Evolutionary conservation across 2,329 filamentous ascomycete species (phyloP), one percentile per base, ranked within the genome.

Genomic region (Fusarium xylarioides): DNA sequence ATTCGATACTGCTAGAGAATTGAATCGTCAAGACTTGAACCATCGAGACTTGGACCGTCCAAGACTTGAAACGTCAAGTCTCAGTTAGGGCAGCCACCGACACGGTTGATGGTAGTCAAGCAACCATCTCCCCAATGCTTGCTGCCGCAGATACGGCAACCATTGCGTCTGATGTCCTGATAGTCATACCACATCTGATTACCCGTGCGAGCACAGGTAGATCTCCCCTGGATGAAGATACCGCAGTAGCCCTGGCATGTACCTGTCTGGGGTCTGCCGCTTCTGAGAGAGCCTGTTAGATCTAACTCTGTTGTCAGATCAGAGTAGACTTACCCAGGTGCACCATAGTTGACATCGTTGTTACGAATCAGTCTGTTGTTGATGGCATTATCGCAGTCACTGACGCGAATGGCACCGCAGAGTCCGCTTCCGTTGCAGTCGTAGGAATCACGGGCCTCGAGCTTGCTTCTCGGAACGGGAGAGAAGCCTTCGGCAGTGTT

Each of bases 151-250:
- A 52, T 52, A 35, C 49, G 49, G 30, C 49, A 52, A 3, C 49
- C 49, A 19, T 14, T 26, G 1, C 49, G 30, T 52, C 49, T 52
- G 49, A 52, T 52, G 6, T 52, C 49, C 49, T 52, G 49, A 15
- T 35, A 52, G 30, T 52, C 49, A 21, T 52, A 52, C 49, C 49
- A 52, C 18, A 52, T 52, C 30, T 52, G 49, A 52, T 52, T 52
- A 3, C 49, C 30, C 16, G 30, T 52, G n/a, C 49, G 49, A 26
- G 30, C 49, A 35, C 49, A 35, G 30, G 49, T 52, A 26, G 49
- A 26, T 52, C 49, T 19, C 9, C 49, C 49, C 30, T 35, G 49
- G 30, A 52, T 52, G 49, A 52, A 52, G 30, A 35, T 52, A 19
- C 49, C 49, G 3, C 49, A 52, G 49, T 26, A 3, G 30, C n/a